Percentiles rank a stretch among this genome's conserved stretches.
These are phyloP conservation scores for Przewalskia tangutica DNA, from an alignment of 257 asterid species.

Conservation along the genomic window DNA sequence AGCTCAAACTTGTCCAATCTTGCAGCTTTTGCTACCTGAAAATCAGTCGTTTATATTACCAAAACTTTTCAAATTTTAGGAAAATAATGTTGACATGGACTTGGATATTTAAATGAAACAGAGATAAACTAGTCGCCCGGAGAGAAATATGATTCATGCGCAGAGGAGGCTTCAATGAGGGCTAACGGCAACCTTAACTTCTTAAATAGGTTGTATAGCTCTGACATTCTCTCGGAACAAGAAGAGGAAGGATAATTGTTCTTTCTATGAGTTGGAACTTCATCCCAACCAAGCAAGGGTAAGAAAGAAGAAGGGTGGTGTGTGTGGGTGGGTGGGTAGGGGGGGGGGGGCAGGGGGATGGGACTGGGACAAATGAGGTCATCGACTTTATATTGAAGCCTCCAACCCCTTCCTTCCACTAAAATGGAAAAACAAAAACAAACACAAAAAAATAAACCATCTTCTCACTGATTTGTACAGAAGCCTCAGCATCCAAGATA, in stretches of 20 bases:
- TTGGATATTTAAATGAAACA: background rate
- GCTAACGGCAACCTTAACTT: background rate
- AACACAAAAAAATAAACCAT: too few species aligned
- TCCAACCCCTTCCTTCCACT: background rate
- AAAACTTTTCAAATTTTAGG: background rate
- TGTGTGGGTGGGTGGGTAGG: background rate
- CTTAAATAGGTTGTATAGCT: background rate
- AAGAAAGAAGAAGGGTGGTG: background rate
- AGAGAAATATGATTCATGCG: background rate
- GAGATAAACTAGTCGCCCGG: background rate
- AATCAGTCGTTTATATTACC: background rate
- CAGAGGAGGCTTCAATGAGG: background rate
- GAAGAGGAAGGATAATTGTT: background rate
- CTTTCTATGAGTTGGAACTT: background rate
- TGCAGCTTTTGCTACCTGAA: conserved; percentile 59
- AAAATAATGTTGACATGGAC: background rate
- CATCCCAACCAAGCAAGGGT: background rate
- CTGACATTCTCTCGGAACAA: background rate
- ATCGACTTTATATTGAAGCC: background rate
- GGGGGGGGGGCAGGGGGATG: background rate
- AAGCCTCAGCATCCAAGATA: background rate
- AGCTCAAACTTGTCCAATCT: conserved; percentile 70
- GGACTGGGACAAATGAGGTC: background rate
- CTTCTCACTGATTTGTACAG: background rate
- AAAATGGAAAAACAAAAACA: background rate